phyloP scores from a whole-genome alignment of 2,329 filamentous ascomycete genomes.

The Colletotrichum filicis region DNA sequence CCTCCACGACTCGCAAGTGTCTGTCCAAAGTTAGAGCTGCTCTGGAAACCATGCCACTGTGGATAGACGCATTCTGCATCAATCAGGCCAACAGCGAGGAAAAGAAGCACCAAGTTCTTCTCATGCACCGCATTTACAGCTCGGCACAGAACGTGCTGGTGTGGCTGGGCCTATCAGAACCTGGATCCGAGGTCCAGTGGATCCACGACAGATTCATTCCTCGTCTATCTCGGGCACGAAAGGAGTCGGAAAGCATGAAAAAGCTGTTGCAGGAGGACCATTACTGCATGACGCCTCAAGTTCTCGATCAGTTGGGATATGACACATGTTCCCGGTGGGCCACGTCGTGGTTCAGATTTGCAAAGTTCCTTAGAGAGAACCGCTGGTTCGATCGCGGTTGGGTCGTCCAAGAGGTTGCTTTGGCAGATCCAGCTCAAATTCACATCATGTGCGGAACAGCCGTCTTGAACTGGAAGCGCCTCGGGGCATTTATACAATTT shows the following conservation, averaged over 20 bases:
- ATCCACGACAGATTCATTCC: conserved; percentile 17
- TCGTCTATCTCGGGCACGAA: not conserved
- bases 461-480: conserved; percentile 18
- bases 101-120: conserved; percentile 29
- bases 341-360: not conserved
- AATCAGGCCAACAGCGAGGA: conserved; percentile 33
- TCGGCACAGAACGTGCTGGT: conserved; percentile 22
- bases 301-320: conserved; percentile 14
- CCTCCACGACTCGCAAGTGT: fast-evolving
- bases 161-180: conserved; percentile 20
- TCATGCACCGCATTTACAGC: conserved; percentile 36
- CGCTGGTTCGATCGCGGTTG: conserved; percentile 38
- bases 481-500: not conserved
- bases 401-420: conserved; percentile 36
- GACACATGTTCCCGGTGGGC: conserved; percentile 2
- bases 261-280: not conserved
- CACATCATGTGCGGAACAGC: conserved; percentile 31
- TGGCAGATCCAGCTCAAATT: conserved; percentile 16
- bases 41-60: not conserved
- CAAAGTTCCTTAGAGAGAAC: not conserved
- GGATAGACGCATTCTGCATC: conserved; percentile 38
- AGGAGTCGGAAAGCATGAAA: too few relatives aligned
- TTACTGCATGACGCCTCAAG: not conserved
- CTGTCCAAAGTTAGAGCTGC: not conserved
- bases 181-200: not conserved